A percentile compares a stretch with the other conserved stretches of the same genome.
Conservation (phyloP, 192 early-diverging fungal species). For the Coemansia asiatica region DNA sequence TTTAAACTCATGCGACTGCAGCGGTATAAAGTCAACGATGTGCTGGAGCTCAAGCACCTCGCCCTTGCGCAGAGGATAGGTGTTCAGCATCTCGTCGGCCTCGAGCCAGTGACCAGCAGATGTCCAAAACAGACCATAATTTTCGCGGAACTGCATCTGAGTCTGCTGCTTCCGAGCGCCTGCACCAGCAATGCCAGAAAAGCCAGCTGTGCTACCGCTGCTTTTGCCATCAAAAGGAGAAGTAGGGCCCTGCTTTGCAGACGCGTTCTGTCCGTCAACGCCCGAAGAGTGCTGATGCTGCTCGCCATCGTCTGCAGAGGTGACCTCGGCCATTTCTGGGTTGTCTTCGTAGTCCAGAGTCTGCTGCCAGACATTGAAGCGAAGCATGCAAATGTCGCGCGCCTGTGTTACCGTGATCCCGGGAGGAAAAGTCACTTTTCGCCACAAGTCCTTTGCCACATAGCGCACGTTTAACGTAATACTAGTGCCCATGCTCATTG, state of each 20-base stretch:
- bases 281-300: slow-evolving; percentile 1
- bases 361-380: slow-evolving; percentile 58
- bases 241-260: neutral
- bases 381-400: slow-evolving; percentile 56
- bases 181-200: slow-evolving; percentile 10
- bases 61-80: slow-evolving; percentile 48
- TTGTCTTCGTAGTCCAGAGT: slow-evolving; percentile 17
- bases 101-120: slow-evolving; percentile 59
- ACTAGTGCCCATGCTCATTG: slow-evolving; percentile 39
- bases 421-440: slow-evolving; percentile 52
- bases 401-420: slow-evolving; percentile 57
- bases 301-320: neutral
- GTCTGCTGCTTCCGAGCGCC: slow-evolving; percentile 21
- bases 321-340: slow-evolving; percentile 3
- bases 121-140: slow-evolving; percentile 57
- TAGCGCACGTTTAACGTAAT: slow-evolving; percentile 54
- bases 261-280: neutral
- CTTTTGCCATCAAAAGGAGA: neutral
- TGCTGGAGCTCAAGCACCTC: slow-evolving; percentile 59
- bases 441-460: slow-evolving; percentile 57
- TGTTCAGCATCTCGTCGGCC: slow-evolving; percentile 50
- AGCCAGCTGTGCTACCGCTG: slow-evolving; percentile 29
- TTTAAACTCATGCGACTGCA: slow-evolving; percentile 54
- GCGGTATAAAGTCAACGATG: slow-evolving; percentile 49
- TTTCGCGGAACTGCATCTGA: slow-evolving; percentile 49